Base-by-base conservation (phyloP, 352 stramenopile genomes). In the Thalassiosira mediterranea region DNA sequence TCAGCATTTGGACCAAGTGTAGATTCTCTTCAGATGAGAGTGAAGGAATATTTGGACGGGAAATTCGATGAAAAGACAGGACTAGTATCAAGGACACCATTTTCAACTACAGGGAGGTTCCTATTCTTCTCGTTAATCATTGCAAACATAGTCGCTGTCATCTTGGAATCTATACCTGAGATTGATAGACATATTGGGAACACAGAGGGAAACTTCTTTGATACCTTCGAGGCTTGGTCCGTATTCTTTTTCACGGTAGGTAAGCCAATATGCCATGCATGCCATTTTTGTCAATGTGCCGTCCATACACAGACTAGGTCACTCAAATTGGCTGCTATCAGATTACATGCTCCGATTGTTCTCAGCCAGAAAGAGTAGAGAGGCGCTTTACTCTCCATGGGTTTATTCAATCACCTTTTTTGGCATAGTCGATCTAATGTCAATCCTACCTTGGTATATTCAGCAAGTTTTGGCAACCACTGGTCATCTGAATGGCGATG, bases 391-490 rank as follows among this genome's bases (percentile, higher is more conserved):
- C 62, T 90, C 83, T 29, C 75, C 81, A 19, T 83, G 46, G 53
- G 57, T 85, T 1, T 92, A 92, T 54, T 71, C 83, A 8, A 85
- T 64, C 48, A 90, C 86, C 34, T 92, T 92, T 54, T 92, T 90
- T 68, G 86, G 86, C 34, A 83, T 92, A 46, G 86, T 92, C 37
- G 86, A 92, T 56, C 61, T 92, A 13, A 40, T 90, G 11, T 88
- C 81, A 0, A 88, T 88, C 31, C 57, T 76, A 19, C 86, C 86
- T 5, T 92, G 86, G 86, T 92, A 88, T 57, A 65, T 92, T 26
- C 65, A 90, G 72, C 32, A 76, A 48, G 47, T 76, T n/a, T 63
- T 92, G 25, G 26, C 79, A 23, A 74, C 25, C 10, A 81, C 48
- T 42, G 83, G 86, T 2, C 40, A 72, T 21, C 47, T 83, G 0